A percentile compares a stretch with the other conserved stretches of the same genome.
phyloP scores from a whole-genome alignment of 140 eudicot genomes.

The Anethum foeniculum region DNA sequence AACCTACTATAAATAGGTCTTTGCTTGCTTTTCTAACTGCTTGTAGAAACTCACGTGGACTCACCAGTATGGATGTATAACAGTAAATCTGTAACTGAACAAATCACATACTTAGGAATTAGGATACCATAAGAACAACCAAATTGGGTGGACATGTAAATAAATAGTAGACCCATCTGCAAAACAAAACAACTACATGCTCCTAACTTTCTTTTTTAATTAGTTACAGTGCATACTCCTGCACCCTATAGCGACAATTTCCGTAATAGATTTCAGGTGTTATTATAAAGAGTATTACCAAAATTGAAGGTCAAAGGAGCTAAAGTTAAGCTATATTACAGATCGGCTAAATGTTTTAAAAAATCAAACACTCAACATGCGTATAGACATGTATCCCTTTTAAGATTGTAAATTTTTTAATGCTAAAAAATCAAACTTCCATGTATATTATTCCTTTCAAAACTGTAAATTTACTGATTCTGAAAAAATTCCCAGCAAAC shows the following conservation, averaged over 20 bases:
- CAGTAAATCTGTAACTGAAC: constrained; percentile 1
- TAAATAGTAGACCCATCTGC: neutral
- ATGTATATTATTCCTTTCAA: too few species aligned
- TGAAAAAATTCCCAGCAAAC: too few species aligned
- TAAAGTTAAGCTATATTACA: neutral
- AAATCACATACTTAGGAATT: neutral
- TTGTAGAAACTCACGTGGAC: constrained; percentile 93
- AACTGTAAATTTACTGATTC: too few species aligned
- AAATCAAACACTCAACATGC: too few species aligned
- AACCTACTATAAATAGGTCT: constrained; percentile 72
- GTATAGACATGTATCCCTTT: too few species aligned
- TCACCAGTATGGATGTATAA: constrained; percentile 45
- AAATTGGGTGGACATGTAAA: neutral
- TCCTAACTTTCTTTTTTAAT: neutral
- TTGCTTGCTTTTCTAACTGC: constrained; percentile 93
- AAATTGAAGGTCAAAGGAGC: neutral
- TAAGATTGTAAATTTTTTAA: too few species aligned
- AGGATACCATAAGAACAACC: neutral
- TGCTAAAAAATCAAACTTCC: too few species aligned
- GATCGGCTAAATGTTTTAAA: neutral
- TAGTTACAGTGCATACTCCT: too few species aligned
- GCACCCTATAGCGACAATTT: too few species aligned
- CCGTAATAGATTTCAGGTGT: neutral
- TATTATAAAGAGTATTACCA: neutral
- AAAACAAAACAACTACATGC: neutral